Conservation (phyloP, 2,329 filamentous ascomycete genomes). For the Didymella sp. region DNA sequence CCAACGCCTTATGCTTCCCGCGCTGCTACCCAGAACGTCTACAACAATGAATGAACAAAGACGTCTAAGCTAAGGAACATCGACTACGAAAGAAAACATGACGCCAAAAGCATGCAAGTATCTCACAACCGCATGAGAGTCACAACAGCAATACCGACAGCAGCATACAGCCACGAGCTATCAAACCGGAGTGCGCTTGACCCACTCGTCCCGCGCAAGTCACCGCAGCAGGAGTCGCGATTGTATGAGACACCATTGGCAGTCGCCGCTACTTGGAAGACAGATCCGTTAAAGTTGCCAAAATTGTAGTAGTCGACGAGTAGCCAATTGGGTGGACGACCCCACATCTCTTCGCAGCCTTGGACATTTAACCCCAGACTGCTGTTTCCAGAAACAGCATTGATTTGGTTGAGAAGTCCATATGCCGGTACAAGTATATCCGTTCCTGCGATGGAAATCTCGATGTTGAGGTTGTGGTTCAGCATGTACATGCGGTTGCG, state of each 20-base stretch:
- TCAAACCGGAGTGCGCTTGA: neutral
- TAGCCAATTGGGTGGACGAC: conserved; percentile 45
- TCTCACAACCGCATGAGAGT: neutral
- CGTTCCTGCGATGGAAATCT: conserved; percentile 32
- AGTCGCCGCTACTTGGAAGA: conserved; percentile 45
- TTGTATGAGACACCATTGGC: conserved; percentile 59
- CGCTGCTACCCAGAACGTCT: neutral
- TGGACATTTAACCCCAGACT: conserved; percentile 40
- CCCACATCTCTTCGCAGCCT: conserved; percentile 40
- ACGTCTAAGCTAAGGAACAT: neutral
- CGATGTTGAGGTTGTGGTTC: conserved; percentile 89
- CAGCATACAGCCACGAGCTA: conserved; percentile 1
- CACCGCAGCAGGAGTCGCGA: conserved; percentile 33
- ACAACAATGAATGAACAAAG: neutral
- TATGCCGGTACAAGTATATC: conserved; percentile 55
- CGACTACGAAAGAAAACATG: neutral
- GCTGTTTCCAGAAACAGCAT: conserved; percentile 37
- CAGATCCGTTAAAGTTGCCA: conserved; percentile 44
- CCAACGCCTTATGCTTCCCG: conserved; percentile 5
- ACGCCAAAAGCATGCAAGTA: too few species aligned
- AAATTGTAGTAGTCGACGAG: conserved; percentile 49
- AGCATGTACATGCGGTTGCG: conserved; percentile 75
- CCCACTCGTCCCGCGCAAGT: conserved; percentile 1
- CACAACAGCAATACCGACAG: neutral
- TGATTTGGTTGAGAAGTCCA: conserved; percentile 37